Percentiles rank a stretch among this genome's conserved stretches.
phyloP scores from a whole-genome alignment of 1,284 basidiomycete species.

The Malassezia caprae region DNA sequence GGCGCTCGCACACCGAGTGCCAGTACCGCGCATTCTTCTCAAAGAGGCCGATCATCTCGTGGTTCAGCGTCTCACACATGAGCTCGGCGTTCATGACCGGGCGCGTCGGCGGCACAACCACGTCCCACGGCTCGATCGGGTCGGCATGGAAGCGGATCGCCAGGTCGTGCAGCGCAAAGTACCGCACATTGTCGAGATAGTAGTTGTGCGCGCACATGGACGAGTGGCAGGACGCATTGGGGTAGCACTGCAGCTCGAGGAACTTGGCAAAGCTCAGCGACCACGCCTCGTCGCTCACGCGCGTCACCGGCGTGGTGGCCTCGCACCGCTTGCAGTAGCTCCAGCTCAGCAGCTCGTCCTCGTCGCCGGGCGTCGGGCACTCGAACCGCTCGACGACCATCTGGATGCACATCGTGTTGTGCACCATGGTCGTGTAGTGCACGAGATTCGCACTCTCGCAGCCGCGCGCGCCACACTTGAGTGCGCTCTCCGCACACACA shows the following conservation, averaged over 20 bases:
- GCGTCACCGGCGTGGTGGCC: constrained; percentile 62
- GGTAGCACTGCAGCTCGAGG: constrained; percentile 82
- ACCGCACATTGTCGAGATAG: constrained; percentile 83
- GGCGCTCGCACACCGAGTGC: constrained; percentile 53
- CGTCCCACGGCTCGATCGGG: constrained; percentile 64
- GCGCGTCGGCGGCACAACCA: constrained; percentile 77
- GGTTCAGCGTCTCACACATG: constrained; percentile 76
- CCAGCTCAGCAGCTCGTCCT: constrained; percentile 78
- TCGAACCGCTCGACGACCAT: constrained; percentile 53
- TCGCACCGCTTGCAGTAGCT: constrained; percentile 65
- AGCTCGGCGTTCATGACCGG: constrained; percentile 75
- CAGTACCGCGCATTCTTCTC: constrained; percentile 60
- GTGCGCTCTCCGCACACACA: constrained; percentile 61
- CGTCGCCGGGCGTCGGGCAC: constrained; percentile 50
- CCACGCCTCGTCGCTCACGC: constrained; percentile 83
- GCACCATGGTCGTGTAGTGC: constrained; percentile 79
- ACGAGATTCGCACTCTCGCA: constrained; percentile 71
- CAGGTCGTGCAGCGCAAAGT: constrained; percentile 63
- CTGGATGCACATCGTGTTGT: constrained; percentile 72
- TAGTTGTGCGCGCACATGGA: constrained; percentile 84
- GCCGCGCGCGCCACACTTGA: constrained; percentile 64
- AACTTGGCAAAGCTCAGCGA: constrained; percentile 87
- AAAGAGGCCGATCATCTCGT: constrained; percentile 70
- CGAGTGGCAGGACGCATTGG: constrained; percentile 64
- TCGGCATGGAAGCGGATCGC: constrained; percentile 86